phyloP scores from a whole-genome alignment of 78 protist species.

The Chrysochromulina tobinii region DNA sequence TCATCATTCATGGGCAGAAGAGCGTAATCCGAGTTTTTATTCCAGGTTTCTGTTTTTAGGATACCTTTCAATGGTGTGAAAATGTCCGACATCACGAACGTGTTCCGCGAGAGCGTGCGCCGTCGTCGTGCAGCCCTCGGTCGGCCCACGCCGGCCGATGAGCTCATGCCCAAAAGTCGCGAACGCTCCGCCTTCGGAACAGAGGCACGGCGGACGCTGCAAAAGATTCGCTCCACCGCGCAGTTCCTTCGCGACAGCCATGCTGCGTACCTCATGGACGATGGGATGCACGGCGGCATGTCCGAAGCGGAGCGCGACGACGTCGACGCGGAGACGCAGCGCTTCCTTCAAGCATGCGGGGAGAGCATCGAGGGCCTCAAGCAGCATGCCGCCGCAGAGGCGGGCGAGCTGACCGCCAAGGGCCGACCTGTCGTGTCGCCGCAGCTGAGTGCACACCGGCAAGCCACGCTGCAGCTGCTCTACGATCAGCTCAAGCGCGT shows the following conservation, averaged over 20 bases:
- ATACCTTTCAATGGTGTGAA: too few relatives aligned
- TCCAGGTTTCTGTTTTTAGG: too few relatives aligned
- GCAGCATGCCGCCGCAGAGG: background rate
- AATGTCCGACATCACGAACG: too few relatives aligned
- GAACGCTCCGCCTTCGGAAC: background rate
- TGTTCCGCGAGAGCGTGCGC: too few relatives aligned
- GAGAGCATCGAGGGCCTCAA: background rate
- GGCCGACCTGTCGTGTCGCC: too few relatives aligned
- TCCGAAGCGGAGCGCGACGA: constrained; percentile 5
- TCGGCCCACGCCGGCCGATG: background rate
- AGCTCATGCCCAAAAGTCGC: background rate
- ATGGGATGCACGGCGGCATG: background rate
- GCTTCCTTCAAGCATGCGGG: background rate
- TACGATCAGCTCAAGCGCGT: background rate
- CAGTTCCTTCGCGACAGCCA: background rate
- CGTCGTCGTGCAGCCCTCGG: background rate
- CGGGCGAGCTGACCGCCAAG: too few relatives aligned
- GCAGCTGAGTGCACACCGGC: background rate
- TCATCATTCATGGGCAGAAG: too few relatives aligned
- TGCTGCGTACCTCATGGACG: background rate
- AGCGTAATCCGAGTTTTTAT: too few relatives aligned
- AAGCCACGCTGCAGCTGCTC: background rate
- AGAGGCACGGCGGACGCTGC: background rate
- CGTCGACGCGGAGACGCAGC: background rate
- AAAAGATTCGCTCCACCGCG: background rate